Base-by-base conservation (phyloP, 495 filamentous ascomycete species). In the Trichoderma erinaceum region DNA sequence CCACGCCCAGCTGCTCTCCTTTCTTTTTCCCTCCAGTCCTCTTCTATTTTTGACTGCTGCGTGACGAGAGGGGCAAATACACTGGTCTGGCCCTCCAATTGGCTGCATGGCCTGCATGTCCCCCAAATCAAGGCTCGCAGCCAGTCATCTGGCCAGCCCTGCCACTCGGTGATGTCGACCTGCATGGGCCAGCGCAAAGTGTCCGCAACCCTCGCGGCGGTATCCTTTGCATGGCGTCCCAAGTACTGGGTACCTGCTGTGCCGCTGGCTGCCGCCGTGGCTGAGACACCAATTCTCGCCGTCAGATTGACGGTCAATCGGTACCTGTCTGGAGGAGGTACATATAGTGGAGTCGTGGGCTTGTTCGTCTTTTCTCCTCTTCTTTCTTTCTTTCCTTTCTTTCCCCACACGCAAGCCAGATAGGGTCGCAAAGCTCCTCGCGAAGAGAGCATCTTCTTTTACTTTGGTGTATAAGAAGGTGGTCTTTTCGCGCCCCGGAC, bases 371-470 rank as follows among this genome's bases (percentile, higher is more conserved):
- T 70, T 65, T 61, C 61, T 65, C 69, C 72, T 70, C 70, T 64
- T 64, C 48, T 15, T 61, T 4, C 67, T 66, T 69, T 67, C 71
- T 73, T 71, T 69, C 68, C 72, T 73, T 70, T 78, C 70, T 73
- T 70, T 69, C 74, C 74, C 73, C 73, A 75, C 77, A 75, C 81
- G 82, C 80, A 82, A 81, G 76, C 76, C 74, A 76, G 69, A 41
- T 13, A 79, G 81, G 81, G 81, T 81, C 81, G 80, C 81, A 83
- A 84, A 84, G 71, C 71, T 73, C 73, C 69, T 74, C 70, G 43
- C 71, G 71, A 71, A 73, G 77, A 52, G 78, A 75, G 75, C 81
- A 74, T 82, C 77, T 78, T 75, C 68, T 72, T 75, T 74, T 38
- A 38, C 35, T 66, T 74, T 72, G 67, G 75, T 75, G 73, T 77